Evolutionary conservation across 2,329 filamentous ascomycete genomes (phyloP).

Genomic region (Calonectria pteridis): DNA sequence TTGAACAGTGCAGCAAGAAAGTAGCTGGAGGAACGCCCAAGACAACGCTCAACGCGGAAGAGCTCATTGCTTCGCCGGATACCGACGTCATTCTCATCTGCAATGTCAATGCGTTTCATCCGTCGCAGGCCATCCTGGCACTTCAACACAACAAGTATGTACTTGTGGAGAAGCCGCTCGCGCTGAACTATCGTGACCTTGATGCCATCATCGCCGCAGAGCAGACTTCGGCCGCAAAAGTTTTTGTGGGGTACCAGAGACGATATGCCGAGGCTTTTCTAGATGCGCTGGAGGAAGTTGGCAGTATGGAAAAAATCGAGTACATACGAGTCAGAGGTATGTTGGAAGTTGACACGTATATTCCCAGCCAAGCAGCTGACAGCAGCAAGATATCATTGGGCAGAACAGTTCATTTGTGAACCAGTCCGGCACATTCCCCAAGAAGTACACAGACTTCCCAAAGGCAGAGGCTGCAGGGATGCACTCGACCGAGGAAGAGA

Average conservation of each 20-base stretch:
- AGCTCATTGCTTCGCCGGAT: slow-evolving; percentile 56
- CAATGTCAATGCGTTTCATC: slow-evolving; percentile 67
- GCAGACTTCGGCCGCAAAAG: slow-evolving; percentile 52
- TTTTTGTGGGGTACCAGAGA: slow-evolving; percentile 73
- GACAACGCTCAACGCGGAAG: slow-evolving; percentile 52
- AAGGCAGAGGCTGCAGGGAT: slow-evolving; percentile 19
- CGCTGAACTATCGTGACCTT: slow-evolving; percentile 60
- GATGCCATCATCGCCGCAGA: slow-evolving; percentile 64
- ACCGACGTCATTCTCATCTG: slow-evolving; percentile 68
- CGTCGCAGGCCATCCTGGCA: slow-evolving; percentile 62
- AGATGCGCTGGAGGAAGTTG: slow-evolving; percentile 67
- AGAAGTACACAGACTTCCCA: slow-evolving; percentile 48
- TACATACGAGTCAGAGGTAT: slow-evolving; percentile 62
- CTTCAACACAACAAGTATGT: slow-evolving; percentile 67
- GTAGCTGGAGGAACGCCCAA: slow-evolving; percentile 38
- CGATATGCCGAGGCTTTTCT: slow-evolving; percentile 70
- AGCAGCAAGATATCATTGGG: slow-evolving; percentile 54
- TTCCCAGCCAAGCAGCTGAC: not conserved
- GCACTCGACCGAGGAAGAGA: slow-evolving; percentile 15
- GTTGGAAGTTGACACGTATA: not conserved
- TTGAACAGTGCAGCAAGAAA: slow-evolving; percentile 42
- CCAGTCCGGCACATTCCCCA: slow-evolving; percentile 62
- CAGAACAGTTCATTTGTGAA: slow-evolving; percentile 63
- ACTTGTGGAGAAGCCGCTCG: slow-evolving; percentile 71
- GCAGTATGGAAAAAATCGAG: slow-evolving; percentile 61